Evolutionary conservation across 805 yeast genomes (phyloP), one percentile per base, ranked within the genome.

Genomic region (Maudiozyma serrabonitensis): DNA sequence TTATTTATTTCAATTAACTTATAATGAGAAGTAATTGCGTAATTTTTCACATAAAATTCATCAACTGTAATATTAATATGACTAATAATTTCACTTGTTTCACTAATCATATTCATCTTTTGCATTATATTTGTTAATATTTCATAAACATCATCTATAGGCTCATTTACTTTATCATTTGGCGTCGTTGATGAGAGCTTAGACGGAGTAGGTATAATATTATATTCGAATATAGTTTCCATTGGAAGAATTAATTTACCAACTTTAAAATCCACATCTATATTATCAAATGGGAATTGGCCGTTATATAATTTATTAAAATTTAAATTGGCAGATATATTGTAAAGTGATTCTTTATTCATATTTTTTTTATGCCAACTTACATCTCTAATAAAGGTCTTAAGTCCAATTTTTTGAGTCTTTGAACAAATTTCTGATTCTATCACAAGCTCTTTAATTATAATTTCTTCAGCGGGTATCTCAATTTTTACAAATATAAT

Each of bases 31-130:
- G 66, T 54, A n/a, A 61, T 26, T 2, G 65, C 59, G 11, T 57
- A 48, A 40, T 59, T 56, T 9, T 49, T 53, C 1, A 65, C 21
- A 16, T 41, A 38, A 15, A 64, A 44, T 28, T 53, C 57, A 47
- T 63, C 68, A 25, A 59, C 48, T 4, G 59, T 50, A 6, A 63
- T 39, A 37, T 57, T 56, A 13, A 62, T 13, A 41, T 59, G 58
- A 16, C 52, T 35, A 18, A 63, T 34, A 13, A 52, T 47, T 37
- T 32, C 16, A 18, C 51, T 40, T 6, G 21, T n/a, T n/a, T 38
- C 43, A n/a, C 45, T 41, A 6, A 50, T 34, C 15, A 42, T 50
- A 21, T 46, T 46, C 43, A 51, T 37, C 6, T 46, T 47, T 2
- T 37, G 28, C 7, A 49, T 48, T 8, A 54, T 46, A 2, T 42